Conservation (phyloP, 2,329 filamentous ascomycete genomes). For the Fulvia fulva region DNA sequence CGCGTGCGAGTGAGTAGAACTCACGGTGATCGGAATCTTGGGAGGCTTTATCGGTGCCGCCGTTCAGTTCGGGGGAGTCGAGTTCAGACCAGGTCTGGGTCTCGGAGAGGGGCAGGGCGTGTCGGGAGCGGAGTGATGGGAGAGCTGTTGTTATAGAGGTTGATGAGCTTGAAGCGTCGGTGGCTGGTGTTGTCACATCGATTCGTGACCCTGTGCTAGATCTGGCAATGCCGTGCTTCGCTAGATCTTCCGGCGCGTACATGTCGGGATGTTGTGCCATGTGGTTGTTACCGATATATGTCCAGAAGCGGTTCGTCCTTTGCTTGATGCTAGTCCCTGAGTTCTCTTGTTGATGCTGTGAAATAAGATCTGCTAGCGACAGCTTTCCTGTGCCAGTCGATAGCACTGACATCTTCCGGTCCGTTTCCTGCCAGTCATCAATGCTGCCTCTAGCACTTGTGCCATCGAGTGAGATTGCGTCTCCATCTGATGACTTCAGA, state of each 20-base stretch:
- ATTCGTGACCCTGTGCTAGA: slow-evolving; percentile 1
- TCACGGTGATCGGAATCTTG: slow-evolving; percentile 10
- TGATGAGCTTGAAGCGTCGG: slow-evolving; percentile 8
- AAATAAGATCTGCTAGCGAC: slow-evolving; percentile 31
- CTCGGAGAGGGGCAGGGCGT: slow-evolving; percentile 12
- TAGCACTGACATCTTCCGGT: slow-evolving; percentile 16
- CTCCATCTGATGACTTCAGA: slow-evolving; percentile 16
- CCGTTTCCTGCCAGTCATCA: slow-evolving; percentile 24
- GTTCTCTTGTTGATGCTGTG: slow-evolving; percentile 22
- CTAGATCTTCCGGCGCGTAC: slow-evolving; percentile 30
- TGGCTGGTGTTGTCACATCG: slow-evolving; percentile 9
- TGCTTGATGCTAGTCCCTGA: slow-evolving; percentile 23
- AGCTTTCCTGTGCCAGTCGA: slow-evolving; percentile 16
- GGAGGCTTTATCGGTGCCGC: slow-evolving; percentile 6
- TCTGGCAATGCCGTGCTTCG: slow-evolving; percentile 23
- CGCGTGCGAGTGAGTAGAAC: slow-evolving; percentile 10
- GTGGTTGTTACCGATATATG: slow-evolving; percentile 34
- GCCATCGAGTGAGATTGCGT: slow-evolving; percentile 27
- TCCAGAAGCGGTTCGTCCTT: slow-evolving; percentile 35
- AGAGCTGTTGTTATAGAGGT: slow-evolving; percentile 10
- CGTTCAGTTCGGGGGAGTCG: slow-evolving; percentile 9
- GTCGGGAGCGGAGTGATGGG: slow-evolving; percentile 14
- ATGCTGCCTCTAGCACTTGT: slow-evolving; percentile 13
- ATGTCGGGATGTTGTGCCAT: slow-evolving; percentile 33
- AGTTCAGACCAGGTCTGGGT: slow-evolving; percentile 13